These are phyloP conservation scores for Diaporthe citrichinensis DNA, from an alignment of 2,329 filamentous ascomycete genomes.

Conservation along the genomic window DNA sequence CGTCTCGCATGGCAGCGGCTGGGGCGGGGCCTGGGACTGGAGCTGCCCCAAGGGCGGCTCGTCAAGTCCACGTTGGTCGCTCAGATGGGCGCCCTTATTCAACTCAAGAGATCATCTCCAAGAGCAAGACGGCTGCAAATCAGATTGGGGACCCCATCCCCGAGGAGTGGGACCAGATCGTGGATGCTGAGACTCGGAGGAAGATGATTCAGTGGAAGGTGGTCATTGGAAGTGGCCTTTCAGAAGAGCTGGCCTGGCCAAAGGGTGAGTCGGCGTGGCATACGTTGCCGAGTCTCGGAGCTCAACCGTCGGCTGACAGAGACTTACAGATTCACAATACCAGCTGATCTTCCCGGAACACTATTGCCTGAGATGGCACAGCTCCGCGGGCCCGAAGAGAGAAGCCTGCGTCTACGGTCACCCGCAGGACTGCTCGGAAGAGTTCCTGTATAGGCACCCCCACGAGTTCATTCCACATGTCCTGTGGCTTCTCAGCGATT, in stretches of 20 bases:
- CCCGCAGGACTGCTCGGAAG: conserved; percentile 36
- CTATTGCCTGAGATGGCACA: conserved; percentile 38
- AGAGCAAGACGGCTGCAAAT: neutral
- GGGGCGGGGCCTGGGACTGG: conserved; percentile 17
- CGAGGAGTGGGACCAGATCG: conserved; percentile 28
- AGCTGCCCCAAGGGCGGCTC: conserved; percentile 27
- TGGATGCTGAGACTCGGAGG: conserved; percentile 24
- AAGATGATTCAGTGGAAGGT: conserved; percentile 39
- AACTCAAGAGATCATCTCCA: conserved; percentile 35
- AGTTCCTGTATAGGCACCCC: conserved; percentile 63
- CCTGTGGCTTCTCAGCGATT: conserved; percentile 65
- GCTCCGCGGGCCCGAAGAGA: conserved; percentile 25
- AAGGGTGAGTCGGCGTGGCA: conserved; percentile 24
- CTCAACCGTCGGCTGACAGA: neutral
- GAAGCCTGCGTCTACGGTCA: conserved; percentile 39
- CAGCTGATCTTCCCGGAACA: conserved; percentile 37
- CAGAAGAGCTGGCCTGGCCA: conserved; percentile 40
- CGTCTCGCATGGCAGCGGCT: conserved; percentile 26
- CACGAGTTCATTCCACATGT: conserved; percentile 67
- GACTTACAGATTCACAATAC: conserved; percentile 33
- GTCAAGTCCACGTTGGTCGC: conserved; percentile 35
- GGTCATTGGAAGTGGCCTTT: conserved; percentile 34
- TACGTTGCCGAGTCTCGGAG: neutral
- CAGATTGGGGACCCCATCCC: conserved; percentile 37
- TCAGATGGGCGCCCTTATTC: conserved; percentile 38